phyloP scores from a whole-genome alignment of 805 yeast genomes.

The Yarrowia phangngaensis region DNA sequence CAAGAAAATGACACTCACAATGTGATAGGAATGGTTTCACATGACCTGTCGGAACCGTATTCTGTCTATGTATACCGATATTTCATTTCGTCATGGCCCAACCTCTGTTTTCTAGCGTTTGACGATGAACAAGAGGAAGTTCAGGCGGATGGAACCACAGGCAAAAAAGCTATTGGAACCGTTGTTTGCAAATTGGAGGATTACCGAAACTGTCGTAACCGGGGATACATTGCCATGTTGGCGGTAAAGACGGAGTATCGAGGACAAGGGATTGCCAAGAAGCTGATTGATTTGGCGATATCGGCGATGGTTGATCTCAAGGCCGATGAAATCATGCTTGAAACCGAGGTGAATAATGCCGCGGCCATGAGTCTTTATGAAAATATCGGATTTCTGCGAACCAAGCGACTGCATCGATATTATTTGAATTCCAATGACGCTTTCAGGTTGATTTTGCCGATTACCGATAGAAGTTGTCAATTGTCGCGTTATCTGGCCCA shows the following conservation, averaged over 20 bases:
- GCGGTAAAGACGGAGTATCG: constrained; percentile 72
- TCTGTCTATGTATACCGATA: constrained; percentile 89
- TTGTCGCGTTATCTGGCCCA: constrained; percentile 34
- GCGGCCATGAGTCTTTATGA: constrained; percentile 70
- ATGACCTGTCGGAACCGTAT: constrained; percentile 87
- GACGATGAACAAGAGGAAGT: constrained; percentile 39
- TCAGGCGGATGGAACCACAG: constrained; percentile 23
- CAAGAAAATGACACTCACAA: constrained; percentile 38
- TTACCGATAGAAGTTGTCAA: constrained; percentile 54
- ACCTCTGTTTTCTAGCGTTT: constrained; percentile 56
- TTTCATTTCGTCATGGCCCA: constrained; percentile 88
- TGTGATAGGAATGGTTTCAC: constrained; percentile 52
- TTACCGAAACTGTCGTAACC: constrained; percentile 64
- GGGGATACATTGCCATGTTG: constrained; percentile 97
- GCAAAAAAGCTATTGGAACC: constrained; percentile 55
- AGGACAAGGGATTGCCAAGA: constrained; percentile 78
- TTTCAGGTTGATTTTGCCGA: constrained; percentile 75
- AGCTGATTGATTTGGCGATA: constrained; percentile 59
- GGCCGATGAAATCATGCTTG: constrained; percentile 89
- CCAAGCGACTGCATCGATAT: constrained; percentile 76
- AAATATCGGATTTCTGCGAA: constrained; percentile 67
- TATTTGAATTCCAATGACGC: constrained; percentile 94
- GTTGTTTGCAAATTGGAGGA: constrained; percentile 77
- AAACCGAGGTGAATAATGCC: constrained; percentile 78
- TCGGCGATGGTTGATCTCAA: constrained; percentile 57